Base-by-base conservation (phyloP, 371 early-diverging fungal genomes). In the Dentiscutata heterogama region DNA sequence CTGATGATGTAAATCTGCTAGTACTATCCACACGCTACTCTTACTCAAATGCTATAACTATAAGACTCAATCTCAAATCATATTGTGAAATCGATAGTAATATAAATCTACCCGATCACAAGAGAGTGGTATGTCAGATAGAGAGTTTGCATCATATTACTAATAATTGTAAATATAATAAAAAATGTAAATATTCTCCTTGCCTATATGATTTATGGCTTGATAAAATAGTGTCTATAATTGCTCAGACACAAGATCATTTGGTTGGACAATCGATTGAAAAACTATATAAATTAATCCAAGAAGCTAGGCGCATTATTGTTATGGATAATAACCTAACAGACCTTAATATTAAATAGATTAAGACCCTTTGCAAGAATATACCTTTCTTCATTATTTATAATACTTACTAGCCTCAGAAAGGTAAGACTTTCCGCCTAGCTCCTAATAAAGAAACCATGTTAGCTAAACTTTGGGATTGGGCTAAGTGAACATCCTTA, bases 21-120 rank as follows among this genome's bases (percentile, higher is more conserved):
- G 64, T 64, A 8, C 35, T 78, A 78, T 78, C 50, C 25, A 78
- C 42, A 11, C 20, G 77, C 5, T 42, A 63, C 31, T n/a, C 64
- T 25, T 78, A 78, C 14, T 78, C 78, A 2, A 65, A 50, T 64
- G 51, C 78, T 31, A 51, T 78, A 53, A 78, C 78, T 65, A 78
- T 65, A 25, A 78, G 78, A n/a, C 78, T 78, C 6, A 78, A 78
- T 64, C 65, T 78, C 51, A 78, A 78, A 25, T 78, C 78, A 27
- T 78, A 78, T 64, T 64, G 51, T 18, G 65, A 78, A 65, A 64
- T 78, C 53, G 27, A 78, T 50, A 27, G 65, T 50, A 46, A 50
- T 78, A 78, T 64, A 61, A 77, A 77, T 61, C 63, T 75, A 22
- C 29, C 58, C 4, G 60, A 75, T 56, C 75, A 75, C n/a, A 22